Base-by-base conservation (phyloP, 2,329 filamentous ascomycete genomes). In the Penicillium sp. region DNA sequence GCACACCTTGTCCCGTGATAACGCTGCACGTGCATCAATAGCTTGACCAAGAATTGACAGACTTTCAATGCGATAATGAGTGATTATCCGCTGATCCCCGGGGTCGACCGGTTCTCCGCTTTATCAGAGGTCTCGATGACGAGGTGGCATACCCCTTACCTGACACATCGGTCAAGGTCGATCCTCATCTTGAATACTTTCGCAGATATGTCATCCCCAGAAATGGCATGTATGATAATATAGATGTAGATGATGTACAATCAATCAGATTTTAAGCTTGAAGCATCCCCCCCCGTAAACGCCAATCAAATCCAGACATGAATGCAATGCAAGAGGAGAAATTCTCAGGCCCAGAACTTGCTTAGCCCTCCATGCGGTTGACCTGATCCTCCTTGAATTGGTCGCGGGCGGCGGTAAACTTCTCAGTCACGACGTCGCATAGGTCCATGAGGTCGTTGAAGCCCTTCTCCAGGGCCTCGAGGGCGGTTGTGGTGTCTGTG, bases 391-490 rank as follows among this genome's bases (percentile, higher is more conserved):
- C 75, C 63, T 79, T 76, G 75, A 89, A 92, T 7, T 84, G 81
- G 65, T 91, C 84, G 62, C 88, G 82, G 62, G 91, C 86, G 13
- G 80, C 79, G 58, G 84, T 89, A 78, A 97, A 99, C 76, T 96
- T 94, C 55, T 96, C 91, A n/a, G 90, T 86, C 4, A 99, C 91
- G 3, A 96, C 90, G 77, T 98, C 94, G 75, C 94, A 98, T 46
- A 98, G 85, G 60, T 95, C 92, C 79, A 95, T 91, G 60, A 99
- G 80, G 73, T 98, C 94, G 64, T 87, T 84, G 38, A 99, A 83
- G 0, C 94, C 95, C 79, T 98, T 98, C 70, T 95, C 89, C 38
- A 99, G 81, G 1, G 93, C 95, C 67, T 94, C 89, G 38, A 92
- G 88, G 2, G 93, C 94, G 22, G 86, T 91, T 6, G 88, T 92